These are phyloP conservation scores for Angomonas ambiguus DNA, from an alignment of 208 protist species.

Conservation along the genomic window DNA sequence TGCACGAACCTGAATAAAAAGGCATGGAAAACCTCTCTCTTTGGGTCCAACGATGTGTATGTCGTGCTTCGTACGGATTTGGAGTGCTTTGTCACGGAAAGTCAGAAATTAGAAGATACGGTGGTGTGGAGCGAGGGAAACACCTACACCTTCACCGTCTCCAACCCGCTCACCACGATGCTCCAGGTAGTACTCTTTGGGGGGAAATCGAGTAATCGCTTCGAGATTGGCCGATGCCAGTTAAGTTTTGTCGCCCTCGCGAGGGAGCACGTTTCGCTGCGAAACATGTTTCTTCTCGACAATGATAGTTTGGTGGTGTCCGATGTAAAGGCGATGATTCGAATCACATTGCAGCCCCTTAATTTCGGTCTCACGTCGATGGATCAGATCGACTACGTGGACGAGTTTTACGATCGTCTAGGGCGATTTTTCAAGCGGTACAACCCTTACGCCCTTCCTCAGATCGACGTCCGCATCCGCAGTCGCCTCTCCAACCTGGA, in stretches of 20 bases:
- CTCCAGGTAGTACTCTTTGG: conserved; percentile 62
- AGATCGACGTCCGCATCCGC: conserved; percentile 53
- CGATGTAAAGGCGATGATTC: conserved; percentile 39
- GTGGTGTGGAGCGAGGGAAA: conserved; percentile 42
- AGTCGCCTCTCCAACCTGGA: conserved; percentile 40
- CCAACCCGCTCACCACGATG: conserved; percentile 41
- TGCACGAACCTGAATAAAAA: conserved; percentile 60
- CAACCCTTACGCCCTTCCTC: conserved; percentile 47
- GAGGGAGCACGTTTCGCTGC: conserved; percentile 31
- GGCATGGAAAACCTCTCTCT: conserved; percentile 31
- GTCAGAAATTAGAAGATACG: conserved; percentile 31
- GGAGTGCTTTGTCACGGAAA: conserved; percentile 49
- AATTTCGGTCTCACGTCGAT: conserved; percentile 48
- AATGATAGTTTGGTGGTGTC: conserved; percentile 27
- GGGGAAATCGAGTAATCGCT: conserved; percentile 18
- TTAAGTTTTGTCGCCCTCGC: conserved; percentile 49
- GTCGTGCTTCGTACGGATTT: conserved; percentile 53
- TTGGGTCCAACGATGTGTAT: conserved; percentile 52
- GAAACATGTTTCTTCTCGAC: conserved; percentile 65
- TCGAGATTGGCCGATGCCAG: conserved; percentile 62
- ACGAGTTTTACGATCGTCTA: conserved; percentile 68
- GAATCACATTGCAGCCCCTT: conserved; percentile 49
- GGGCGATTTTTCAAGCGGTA: conserved; percentile 73
- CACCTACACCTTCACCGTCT: conserved; percentile 40
- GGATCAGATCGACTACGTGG: conserved; percentile 31